Percentiles rank a stretch among this genome's conserved stretches.
Evolutionary conservation across 805 yeast genomes (phyloP).

Genomic region (Citeromyces nyonsensis): DNA sequence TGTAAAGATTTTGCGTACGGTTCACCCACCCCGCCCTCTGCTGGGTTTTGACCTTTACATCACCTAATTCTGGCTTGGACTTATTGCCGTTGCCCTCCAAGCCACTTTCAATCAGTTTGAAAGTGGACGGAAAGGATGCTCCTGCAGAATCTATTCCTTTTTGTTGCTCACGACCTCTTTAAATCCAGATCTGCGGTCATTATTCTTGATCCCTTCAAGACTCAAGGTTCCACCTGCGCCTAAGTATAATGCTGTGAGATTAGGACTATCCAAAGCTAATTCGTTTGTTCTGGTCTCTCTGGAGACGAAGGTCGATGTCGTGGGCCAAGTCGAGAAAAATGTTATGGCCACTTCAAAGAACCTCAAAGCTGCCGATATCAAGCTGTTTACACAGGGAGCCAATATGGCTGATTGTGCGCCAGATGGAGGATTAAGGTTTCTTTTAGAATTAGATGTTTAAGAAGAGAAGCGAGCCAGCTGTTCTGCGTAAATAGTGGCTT

Average conservation of each 20-base stretch:
- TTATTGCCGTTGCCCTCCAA: slow-evolving; percentile 70
- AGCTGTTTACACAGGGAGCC: too few species aligned
- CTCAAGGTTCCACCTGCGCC: slow-evolving; percentile 28
- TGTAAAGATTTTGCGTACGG: slow-evolving; percentile 76
- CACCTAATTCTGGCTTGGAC: slow-evolving; percentile 41
- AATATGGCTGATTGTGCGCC: too few species aligned
- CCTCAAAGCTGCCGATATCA: too few species aligned
- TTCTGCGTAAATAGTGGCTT: too few species aligned
- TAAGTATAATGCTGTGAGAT: slow-evolving; percentile 24
- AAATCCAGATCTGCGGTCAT: slow-evolving; percentile 91
- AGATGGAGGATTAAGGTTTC: too few species aligned
- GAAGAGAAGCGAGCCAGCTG: too few species aligned
- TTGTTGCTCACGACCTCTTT: slow-evolving; percentile 59
- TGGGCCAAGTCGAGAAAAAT: too few species aligned
- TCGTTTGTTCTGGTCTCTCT: slow-evolving; percentile 35
- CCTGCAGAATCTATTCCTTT: slow-evolving; percentile 29
- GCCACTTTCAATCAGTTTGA: slow-evolving; percentile 82
- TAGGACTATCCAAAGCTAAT: slow-evolving; percentile 29
- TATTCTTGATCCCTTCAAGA: slow-evolving; percentile 31
- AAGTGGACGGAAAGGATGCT: slow-evolving; percentile 28
- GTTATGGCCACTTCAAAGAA: too few species aligned
- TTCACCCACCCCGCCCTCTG: slow-evolving; percentile 79
- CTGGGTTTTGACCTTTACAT: slow-evolving; percentile 81
- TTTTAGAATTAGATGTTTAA: too few species aligned
- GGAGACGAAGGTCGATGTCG: slow-evolving; percentile 28